These are phyloP conservation scores for Scheffersomyces lignosus DNA, from an alignment of 805 yeast species.

Conservation along the genomic window DNA sequence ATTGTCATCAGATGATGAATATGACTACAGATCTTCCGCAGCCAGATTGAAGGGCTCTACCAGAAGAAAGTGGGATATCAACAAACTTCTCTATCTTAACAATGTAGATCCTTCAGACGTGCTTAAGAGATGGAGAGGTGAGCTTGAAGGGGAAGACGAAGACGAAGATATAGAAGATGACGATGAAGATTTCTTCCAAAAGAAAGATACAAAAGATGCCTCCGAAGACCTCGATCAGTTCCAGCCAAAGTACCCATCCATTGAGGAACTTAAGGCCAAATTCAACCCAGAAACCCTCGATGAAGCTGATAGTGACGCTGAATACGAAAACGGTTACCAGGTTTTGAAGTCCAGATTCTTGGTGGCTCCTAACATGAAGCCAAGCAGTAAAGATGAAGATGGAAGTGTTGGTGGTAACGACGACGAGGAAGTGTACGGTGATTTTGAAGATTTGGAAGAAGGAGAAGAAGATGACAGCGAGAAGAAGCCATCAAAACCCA, in stretches of 20 bases:
- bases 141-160: constrained; percentile 43
- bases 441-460: constrained; percentile 41
- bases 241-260: constrained; percentile 33
- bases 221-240: constrained; percentile 39
- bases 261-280: constrained; percentile 46
- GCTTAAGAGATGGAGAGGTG: constrained; percentile 67
- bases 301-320: constrained; percentile 30
- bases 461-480: constrained; percentile 25
- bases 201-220: constrained; percentile 33
- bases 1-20: constrained; percentile 41
- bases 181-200: constrained; percentile 53
- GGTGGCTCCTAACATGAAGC: constrained; percentile 49
- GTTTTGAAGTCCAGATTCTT: constrained; percentile 49
- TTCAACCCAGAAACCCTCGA: constrained; percentile 38
- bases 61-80: constrained; percentile 71
- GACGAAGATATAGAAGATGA: constrained; percentile 45
- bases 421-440: constrained; percentile 34
- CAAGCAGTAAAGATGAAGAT: constrained; percentile 22
- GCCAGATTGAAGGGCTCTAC: constrained; percentile 54
- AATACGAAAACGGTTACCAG: constrained; percentile 42
- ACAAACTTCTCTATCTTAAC: constrained; percentile 76
- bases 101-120: constrained; percentile 75
- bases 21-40: constrained; percentile 53
- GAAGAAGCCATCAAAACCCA: constrained; percentile 24
- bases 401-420: constrained; percentile 32